Evolutionary conservation across 352 stramenopile genomes (phyloP), one percentile per base, ranked within the genome.

Genomic region (Phytophthora sp.): DNA sequence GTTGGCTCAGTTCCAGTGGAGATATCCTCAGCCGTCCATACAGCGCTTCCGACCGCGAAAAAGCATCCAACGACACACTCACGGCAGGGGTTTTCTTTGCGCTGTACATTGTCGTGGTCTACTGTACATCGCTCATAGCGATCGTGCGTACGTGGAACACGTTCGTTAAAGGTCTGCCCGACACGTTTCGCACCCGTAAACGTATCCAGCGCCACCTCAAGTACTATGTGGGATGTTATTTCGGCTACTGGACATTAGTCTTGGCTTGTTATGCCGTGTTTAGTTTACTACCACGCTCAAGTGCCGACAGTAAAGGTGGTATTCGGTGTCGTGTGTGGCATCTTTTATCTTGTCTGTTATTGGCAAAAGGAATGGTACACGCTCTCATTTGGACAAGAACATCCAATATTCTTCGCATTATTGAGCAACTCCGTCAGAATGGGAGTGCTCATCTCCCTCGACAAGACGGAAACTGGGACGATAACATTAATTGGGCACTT

Each of bases 221-320:
- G 68, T 94, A 94, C 69, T 94, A 94, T 44, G 86, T 94, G n/a
- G 86, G 84, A 13, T 93, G 83, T 62, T 94, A 93, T 65, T 91
- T 94, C 49, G 83, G 84, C 23, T 94, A 92, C 66, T 94, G 86
- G 86, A 94, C 86, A 1, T 57, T 91, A 15, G 86, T 94, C 9
- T 57, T 94, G 0, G 73, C 80, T 3, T 89, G 73, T 21, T 94
- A 93, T 53, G 82, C 74, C 1, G 58, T 88, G 0, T 94, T 93
- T 57, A 89, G 69, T 38, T 42, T 94, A 31, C 57, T 91, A 5
- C 82, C 84, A 23, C 66, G 72, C 0, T 53, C 47, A 2, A 26
- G 30, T 11, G 18, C 45, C n/a, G 55, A 63, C n/a, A 51, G 23
- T 0, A 62, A 65, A 15, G 69, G 74, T 7, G 73, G 73, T 1